Evolutionary conservation across 441 rosid genomes (phyloP).

Genomic region (Pelargonium fulgidum): DNA sequence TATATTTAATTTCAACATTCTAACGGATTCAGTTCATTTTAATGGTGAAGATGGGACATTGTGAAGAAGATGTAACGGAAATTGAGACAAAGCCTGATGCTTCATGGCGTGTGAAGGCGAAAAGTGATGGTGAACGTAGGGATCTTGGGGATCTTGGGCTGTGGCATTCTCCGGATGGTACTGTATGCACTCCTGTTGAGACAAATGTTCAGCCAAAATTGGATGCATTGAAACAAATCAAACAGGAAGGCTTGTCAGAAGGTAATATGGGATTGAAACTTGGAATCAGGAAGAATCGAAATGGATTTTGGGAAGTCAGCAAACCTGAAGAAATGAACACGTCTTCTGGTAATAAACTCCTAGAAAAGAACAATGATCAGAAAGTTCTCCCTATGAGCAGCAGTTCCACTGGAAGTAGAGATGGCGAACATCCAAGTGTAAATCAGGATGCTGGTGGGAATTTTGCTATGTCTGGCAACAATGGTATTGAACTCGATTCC

Average conservation of each 20-base stretch:
- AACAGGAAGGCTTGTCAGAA: conserved; percentile 77
- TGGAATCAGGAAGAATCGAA: conserved; percentile 78
- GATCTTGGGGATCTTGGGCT: conserved; percentile 72
- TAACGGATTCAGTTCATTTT: background rate
- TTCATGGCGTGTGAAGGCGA: conserved; percentile 89
- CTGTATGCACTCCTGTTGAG: conserved; percentile 33
- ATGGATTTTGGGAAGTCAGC: conserved; percentile 89
- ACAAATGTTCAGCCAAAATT: conserved; percentile 41
- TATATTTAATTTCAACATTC: background rate
- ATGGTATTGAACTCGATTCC: conserved; percentile 75
- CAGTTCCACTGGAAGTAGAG: conserved; percentile 88
- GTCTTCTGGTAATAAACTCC: conserved; percentile 62
- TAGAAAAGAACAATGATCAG: conserved; percentile 37
- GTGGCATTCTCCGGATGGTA: conserved; percentile 84
- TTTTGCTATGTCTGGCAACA: conserved; percentile 50
- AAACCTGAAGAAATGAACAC: conserved; percentile 62
- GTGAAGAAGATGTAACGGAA: conserved; percentile 83
- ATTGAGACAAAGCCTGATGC: conserved; percentile 96
- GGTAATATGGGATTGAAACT: conserved; percentile 70
- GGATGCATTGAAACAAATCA: conserved; percentile 48
- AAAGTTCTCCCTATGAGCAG: conserved; percentile 83
- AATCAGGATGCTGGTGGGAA: conserved; percentile 78
- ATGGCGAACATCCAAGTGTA: conserved; percentile 92
- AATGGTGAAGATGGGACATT: conserved; percentile 64
- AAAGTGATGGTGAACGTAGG: conserved; percentile 66